Percentiles rank a stretch among this genome's conserved stretches.
Conservation (phyloP, 306 rosid genomes). For the Heteromeles arbutifolia region DNA sequence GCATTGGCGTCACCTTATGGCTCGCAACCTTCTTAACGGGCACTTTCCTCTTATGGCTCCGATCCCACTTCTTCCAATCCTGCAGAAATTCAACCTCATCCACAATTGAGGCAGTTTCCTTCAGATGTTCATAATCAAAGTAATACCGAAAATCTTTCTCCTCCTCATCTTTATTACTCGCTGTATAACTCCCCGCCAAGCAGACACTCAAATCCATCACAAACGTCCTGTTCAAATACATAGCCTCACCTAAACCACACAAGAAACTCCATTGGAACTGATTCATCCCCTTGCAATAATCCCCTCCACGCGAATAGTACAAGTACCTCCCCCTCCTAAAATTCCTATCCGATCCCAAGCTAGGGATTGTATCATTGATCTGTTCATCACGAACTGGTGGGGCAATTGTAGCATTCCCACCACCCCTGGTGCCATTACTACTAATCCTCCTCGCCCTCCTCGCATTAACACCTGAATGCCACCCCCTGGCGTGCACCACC, state of each 20-base stretch:
- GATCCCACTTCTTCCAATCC: constrained; percentile 92
- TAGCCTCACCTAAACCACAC: constrained; percentile 97
- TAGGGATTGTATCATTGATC: constrained; percentile 90
- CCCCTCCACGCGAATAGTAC: constrained; percentile 96
- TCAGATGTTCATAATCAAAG: constrained; percentile 95
- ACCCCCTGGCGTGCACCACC: constrained; percentile 65
- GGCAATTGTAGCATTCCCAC: neutral
- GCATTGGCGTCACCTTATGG: constrained; percentile 71
- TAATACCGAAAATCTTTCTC: constrained; percentile 93
- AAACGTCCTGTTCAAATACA: constrained; percentile 85
- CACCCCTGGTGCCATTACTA: constrained; percentile 12
- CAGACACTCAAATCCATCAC: constrained; percentile 94
- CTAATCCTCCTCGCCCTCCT: constrained; percentile 34
- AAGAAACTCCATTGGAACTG: constrained; percentile 93
- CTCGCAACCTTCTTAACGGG: constrained; percentile 69
- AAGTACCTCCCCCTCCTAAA: constrained; percentile 83
- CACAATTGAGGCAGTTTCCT: constrained; percentile 72
- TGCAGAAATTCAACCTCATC: constrained; percentile 82
- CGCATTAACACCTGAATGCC: constrained; percentile 91
- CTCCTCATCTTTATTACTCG: constrained; percentile 70
- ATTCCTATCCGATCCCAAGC: constrained; percentile 60
- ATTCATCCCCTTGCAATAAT: constrained; percentile 96
- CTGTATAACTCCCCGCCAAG: constrained; percentile 60
- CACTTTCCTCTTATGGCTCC: constrained; percentile 50
- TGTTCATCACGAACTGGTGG: constrained; percentile 53